Evolutionary conservation across 371 early-diverging fungal genomes (phyloP), one percentile per base, ranked within the genome.

Genomic region (Rhizopus arrhizus): DNA sequence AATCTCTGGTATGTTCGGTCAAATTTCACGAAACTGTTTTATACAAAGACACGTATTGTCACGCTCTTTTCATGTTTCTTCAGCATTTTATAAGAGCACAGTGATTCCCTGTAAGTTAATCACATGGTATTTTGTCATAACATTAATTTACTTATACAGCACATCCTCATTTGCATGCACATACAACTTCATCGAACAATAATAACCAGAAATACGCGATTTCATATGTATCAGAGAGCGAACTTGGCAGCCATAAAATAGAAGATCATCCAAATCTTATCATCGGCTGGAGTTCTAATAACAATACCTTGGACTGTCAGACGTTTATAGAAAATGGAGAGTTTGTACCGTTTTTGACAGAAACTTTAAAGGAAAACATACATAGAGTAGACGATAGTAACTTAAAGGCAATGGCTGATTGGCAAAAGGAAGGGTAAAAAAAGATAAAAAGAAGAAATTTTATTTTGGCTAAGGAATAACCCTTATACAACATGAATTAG

Each of bases 341-440:
- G 32, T 83, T 81, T 65, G 60, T 73, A 3, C 53, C 73, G 13
- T 73, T 81, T 53, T 48, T 83, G 45, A 78, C 76, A 12, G 41
- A 63, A n/a, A 69, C 70, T 1, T 58, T 83, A 0, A 61, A 60
- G 11, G 65, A 79, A 28, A 73, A 77, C 22, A 66, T 83, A 8
- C 75, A 74, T 34, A 65, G 65, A 28, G 59, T 75, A 3, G 61
- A 78, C 29, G 83, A 83, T 48, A 29, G 62, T 5, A 56, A 68
- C 11, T 60, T 83, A 12, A 79, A 83, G 41, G 81, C 75, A 12
- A 64, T 76, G 53, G 83, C 83, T 22, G 72, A 81, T 45, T 83
- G 78, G 77, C 79, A 81, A 53, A 75, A 79, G 43, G 75, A 79
- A 59, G 83, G 83, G 83, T 83, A 79, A 65, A 43, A 7, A 3